Percentiles rank a stretch among this genome's conserved stretches.
Evolutionary conservation across 768 basidiomycete species (phyloP).

Genomic region (Rhizopogon vinicolor): DNA sequence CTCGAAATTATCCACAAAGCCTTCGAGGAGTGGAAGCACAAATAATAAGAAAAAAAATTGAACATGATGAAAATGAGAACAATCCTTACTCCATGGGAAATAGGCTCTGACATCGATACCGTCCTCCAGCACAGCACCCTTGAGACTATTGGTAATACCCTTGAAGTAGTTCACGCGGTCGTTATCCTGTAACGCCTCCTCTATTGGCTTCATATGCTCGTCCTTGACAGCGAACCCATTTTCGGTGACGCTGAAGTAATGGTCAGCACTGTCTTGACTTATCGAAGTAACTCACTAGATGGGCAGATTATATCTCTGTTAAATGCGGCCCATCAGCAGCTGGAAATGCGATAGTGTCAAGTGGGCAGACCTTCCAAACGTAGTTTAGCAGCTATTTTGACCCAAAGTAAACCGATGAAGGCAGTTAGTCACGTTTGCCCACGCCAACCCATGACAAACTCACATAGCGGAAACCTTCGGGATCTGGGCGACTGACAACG

Average conservation of each 20-base stretch:
- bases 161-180: conserved; percentile 66
- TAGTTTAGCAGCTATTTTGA: conserved; percentile 54
- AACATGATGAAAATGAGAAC: background rate
- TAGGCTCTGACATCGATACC: conserved; percentile 59
- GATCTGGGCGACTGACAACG: conserved; percentile 34
- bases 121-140: conserved; percentile 56
- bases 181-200: conserved; percentile 50
- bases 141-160: conserved; percentile 49
- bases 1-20: conserved; percentile 70
- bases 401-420: background rate
- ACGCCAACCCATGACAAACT: conserved; percentile 9
- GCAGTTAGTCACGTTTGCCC: background rate
- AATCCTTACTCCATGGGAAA: conserved; percentile 61
- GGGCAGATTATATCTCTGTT: conserved; percentile 42
- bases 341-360: background rate
- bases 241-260: conserved; percentile 53
- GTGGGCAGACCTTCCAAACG: conserved; percentile 51
- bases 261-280: background rate
- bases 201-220: conserved; percentile 49
- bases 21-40: conserved; percentile 21
- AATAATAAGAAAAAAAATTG: background rate
- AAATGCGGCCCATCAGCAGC: conserved; percentile 4
- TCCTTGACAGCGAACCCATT: conserved; percentile 70
- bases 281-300: conserved; percentile 40
- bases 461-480: conserved; percentile 62